Percentiles rank a stretch among this genome's conserved stretches.
Evolutionary conservation across 1,139 yeast genomes (phyloP).

Genomic region (Nakaseomyces kungkrabaensis): DNA sequence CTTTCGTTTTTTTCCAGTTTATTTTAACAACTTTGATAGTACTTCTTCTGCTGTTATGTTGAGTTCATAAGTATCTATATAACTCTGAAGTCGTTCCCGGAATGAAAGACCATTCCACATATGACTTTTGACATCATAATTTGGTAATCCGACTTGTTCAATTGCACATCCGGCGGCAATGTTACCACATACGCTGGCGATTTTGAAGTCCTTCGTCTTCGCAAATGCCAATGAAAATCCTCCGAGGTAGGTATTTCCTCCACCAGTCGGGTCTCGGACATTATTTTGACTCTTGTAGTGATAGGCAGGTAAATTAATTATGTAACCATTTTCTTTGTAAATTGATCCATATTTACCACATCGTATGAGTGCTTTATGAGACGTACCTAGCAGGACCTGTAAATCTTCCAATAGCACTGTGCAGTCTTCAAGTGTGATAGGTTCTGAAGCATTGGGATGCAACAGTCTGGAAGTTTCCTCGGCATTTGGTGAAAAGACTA

Average conservation of each 20-base stretch:
- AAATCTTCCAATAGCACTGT: conserved; percentile 38
- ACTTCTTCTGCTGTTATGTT: not conserved
- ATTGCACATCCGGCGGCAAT: conserved; percentile 72
- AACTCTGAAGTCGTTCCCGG: conserved; percentile 15
- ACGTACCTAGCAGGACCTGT: conserved; percentile 32
- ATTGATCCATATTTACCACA: conserved; percentile 66
- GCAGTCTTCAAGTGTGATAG: conserved; percentile 32
- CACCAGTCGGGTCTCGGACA: conserved; percentile 87
- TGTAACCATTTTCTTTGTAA: conserved; percentile 30
- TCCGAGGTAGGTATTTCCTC: conserved; percentile 85
- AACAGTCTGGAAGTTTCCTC: conserved; percentile 65
- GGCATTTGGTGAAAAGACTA: conserved; percentile 69
- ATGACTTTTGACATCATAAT: conserved; percentile 22
- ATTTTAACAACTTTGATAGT: not conserved
- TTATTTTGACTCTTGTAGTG: conserved; percentile 36
- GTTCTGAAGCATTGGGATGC: conserved; percentile 34
- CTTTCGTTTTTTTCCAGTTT: not conserved
- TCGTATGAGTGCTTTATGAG: conserved; percentile 40
- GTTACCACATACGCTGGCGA: conserved; percentile 60
- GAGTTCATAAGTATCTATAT: conserved; percentile 6
- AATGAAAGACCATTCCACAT: conserved; percentile 48
- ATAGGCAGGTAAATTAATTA: conserved; percentile 51
- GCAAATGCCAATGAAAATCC: conserved; percentile 58
- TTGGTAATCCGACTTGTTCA: conserved; percentile 70
- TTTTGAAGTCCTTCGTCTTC: conserved; percentile 41